These are phyloP conservation scores for Tillandsia fasciculata DNA, from an alignment of 176 grass and related monocot genomes.

Conservation along the genomic window DNA sequence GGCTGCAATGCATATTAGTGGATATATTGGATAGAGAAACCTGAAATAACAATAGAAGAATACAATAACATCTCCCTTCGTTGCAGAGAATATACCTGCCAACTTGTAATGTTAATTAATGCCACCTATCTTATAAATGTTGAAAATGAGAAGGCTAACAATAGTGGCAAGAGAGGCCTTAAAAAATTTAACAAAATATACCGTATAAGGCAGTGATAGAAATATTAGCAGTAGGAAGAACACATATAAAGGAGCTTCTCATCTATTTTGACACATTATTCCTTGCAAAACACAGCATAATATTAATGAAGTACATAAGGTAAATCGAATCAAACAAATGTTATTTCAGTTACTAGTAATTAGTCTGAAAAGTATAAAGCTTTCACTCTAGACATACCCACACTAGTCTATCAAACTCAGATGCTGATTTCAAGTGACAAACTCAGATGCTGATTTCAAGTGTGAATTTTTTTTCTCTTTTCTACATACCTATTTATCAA, in stretches of 20 bases:
- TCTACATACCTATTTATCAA: no score
- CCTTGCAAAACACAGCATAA: not conserved
- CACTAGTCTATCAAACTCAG: no score
- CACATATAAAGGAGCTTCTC: not conserved
- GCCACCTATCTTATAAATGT: not conserved
- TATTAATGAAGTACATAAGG: not conserved
- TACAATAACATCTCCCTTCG: not conserved
- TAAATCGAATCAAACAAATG: not conserved
- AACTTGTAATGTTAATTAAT: no score
- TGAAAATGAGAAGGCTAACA: not conserved
- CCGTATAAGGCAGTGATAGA: not conserved
- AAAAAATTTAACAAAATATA: not conserved
- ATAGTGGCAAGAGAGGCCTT: not conserved
- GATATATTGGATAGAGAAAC: slow-evolving; percentile 98
- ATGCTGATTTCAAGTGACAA: no score
- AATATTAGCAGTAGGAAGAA: not conserved
- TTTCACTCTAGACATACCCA: no score
- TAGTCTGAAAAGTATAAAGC: no score
- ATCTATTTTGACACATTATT: not conserved
- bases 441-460: no score
- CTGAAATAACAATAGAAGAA: slow-evolving; percentile 24
- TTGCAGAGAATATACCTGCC: not conserved
- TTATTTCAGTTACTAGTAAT: no score
- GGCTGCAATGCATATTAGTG: slow-evolving; percentile 89
- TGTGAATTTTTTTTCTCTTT: no score